Evolutionary conservation across 2,329 filamentous ascomycete species (phyloP), one percentile per base, ranked within the genome.

Genomic region (Xylaria sp.): DNA sequence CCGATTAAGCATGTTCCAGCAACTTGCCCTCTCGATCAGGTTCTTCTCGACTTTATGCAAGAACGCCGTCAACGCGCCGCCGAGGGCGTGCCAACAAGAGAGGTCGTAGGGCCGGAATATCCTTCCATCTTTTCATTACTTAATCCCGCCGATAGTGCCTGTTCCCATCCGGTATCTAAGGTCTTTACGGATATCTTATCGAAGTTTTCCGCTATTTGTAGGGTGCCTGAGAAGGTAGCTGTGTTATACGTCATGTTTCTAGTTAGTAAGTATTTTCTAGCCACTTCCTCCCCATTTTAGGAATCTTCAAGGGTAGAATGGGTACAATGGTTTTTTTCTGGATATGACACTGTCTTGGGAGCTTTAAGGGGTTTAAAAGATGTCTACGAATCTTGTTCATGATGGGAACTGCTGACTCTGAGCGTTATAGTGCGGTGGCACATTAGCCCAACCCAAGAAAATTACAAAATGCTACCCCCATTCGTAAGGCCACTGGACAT

Each of bases 241-340:
- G 88, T 93, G 6, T 84, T 97, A 7, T 96, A 94, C 77, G 82
- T 91, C 75, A 96, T 97, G 92, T 97, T 96, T 79, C 85, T 94
- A 36, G 77, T 94, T 69, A 93, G 66, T 68, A 49, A 66, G 66
- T 62, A 36, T 3, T 20, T 20, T 20, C 9, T 22, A 4, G 20
- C 22, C 3, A 20, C 7, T 9, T n/a, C 2, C 9, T 20, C 5
- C 3, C 11, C 7, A 9, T 11, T 44, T 33, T n/a, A 2, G 3
- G n/a, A 5, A 17, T 6, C 17, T 31, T 20, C 17, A 22, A 55
- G n/a, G 29, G 9, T 25, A 44, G 4, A 13, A 13, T 27, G 25
- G 6, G n/a, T n/a, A n/a, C n/a, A n/a, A n/a, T n/a, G n/a, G 7
- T 39, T 13, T 39, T 13, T 6, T 25, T 27, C 36, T 5, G 22